Base-by-base conservation (phyloP, 106 monocot genomes). In the Allium sativum region DNA sequence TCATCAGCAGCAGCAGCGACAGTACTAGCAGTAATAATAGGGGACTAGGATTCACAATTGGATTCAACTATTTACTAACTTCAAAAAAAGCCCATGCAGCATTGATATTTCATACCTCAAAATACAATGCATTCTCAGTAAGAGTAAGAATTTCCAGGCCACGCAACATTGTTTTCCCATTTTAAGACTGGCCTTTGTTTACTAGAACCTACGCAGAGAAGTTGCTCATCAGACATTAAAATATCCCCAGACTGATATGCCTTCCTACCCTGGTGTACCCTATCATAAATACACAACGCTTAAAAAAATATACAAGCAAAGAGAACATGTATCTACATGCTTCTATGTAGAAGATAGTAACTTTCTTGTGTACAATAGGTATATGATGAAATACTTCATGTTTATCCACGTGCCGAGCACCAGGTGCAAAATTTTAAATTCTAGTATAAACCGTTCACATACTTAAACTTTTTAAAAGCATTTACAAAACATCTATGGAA, bases 111-210 rank as follows among this genome's bases (percentile, higher is more conserved):
- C 44, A 47, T 71, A 82, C 96, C 90, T 98, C 91, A 66, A 91
- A 98, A 74, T 98, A 91, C n/a, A 98, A 59, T 59, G 96, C 88
- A 18, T 58, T 70, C 42, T 98, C 80, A 20, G 96, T 91, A 55
- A 98, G 78, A 66, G 78, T 98, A 53, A 98, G 54, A 58, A 58
- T 87, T 80, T 61, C 96, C 96, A 58, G 96, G 96, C 90, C 84
- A 88, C 58, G 80, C 96, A 74, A 84, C 78, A 52, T 98, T 87
- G 58, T 80, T 53, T 61, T 91, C 91, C 96, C 96, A 98, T 73
- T 91, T 91, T 71, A 98, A 69, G 70, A 98, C 96, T 41, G 96
- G 96, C 18, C 77, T 44, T 63, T 91, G 87, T 69, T 75, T 82
- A 74, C 84, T 81, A 63, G 87, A 80, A 54, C 82, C 79, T 66